Percentiles rank a stretch among this genome's conserved stretches.
These are phyloP conservation scores for Ambrosiella beaveri DNA, from an alignment of 2,329 filamentous ascomycete species.

Conservation along the genomic window DNA sequence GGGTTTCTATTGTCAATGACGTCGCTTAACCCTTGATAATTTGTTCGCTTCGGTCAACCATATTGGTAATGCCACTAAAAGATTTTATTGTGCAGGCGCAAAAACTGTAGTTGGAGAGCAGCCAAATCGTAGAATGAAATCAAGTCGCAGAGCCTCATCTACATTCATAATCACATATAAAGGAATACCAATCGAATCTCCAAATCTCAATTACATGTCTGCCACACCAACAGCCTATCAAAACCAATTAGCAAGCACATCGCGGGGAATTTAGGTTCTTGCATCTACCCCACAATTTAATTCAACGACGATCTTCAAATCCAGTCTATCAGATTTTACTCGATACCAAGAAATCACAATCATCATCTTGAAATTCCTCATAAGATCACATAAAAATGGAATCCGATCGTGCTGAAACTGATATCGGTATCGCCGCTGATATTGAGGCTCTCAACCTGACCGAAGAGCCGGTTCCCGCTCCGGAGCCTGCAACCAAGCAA, in stretches of 20 bases:
- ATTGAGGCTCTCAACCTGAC: slow-evolving; percentile 30
- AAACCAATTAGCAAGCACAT: neutral
- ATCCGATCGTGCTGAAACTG: slow-evolving; percentile 52
- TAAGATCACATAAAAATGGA: slow-evolving; percentile 38
- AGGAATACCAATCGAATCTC: neutral
- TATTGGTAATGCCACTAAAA: neutral
- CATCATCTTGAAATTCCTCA: neutral
- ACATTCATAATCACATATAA: neutral
- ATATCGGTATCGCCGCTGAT: slow-evolving; percentile 52
- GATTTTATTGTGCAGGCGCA: neutral
- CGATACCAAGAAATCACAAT: neutral
- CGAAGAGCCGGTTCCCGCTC: slow-evolving; percentile 16
- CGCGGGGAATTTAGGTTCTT: slow-evolving; percentile 10
- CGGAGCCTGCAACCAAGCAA: slow-evolving; percentile 31
- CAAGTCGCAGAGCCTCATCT: neutral
- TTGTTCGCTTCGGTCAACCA: neutral
- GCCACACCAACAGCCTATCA: neutral
- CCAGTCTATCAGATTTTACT: slow-evolving; percentile 4
- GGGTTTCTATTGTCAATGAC: neutral
- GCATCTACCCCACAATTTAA: slow-evolving; percentile 12
- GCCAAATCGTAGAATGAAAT: neutral
- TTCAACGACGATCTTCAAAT: slow-evolving; percentile 3
- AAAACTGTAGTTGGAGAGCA: neutral
- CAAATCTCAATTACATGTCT: neutral
- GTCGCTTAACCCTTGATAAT: neutral